Conservation (phyloP, 2,329 filamentous ascomycete species). For the Trichoderma semiorbis region DNA sequence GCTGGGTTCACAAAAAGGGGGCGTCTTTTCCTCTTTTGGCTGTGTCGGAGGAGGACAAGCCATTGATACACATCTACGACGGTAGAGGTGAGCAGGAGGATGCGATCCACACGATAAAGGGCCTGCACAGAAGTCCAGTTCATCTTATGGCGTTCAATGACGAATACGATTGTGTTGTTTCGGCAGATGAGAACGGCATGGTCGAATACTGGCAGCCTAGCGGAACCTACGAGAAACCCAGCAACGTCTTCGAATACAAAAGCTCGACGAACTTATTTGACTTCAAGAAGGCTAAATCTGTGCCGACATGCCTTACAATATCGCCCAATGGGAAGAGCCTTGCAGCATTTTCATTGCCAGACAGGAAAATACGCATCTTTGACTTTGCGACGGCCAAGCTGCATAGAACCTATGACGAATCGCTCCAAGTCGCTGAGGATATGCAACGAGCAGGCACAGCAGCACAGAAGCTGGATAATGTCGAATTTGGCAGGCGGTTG, state of each 20-base stretch:
- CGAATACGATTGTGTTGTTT: constrained; percentile 83
- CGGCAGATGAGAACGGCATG: constrained; percentile 87
- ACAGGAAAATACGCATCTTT: constrained; percentile 89
- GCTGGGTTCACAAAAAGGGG: constrained; percentile 86
- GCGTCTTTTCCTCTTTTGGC: constrained; percentile 85
- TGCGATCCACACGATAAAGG: constrained; percentile 73
- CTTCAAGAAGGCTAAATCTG: constrained; percentile 91
- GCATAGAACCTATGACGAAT: constrained; percentile 92
- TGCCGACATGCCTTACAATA: constrained; percentile 75
- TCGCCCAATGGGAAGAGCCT: constrained; percentile 85
- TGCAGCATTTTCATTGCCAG: constrained; percentile 84
- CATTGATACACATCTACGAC: constrained; percentile 79
- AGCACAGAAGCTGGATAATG: constrained; percentile 74
- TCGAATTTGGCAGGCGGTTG: constrained; percentile 87
- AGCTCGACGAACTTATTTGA: constrained; percentile 92
- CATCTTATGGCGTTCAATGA: constrained; percentile 87
- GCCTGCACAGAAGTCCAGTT: constrained; percentile 78
- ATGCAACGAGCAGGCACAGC: constrained; percentile 95
- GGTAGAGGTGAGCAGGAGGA: constrained; percentile 76
- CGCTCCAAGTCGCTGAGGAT: constrained; percentile 78
- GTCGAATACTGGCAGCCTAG: constrained; percentile 91
- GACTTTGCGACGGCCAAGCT: constrained; percentile 88
- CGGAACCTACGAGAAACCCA: constrained; percentile 81
- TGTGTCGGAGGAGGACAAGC: constrained; percentile 71
- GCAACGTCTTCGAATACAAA: constrained; percentile 89